Base-by-base conservation (phyloP, 306 rosid genomes). In the Rosa rugosa region DNA sequence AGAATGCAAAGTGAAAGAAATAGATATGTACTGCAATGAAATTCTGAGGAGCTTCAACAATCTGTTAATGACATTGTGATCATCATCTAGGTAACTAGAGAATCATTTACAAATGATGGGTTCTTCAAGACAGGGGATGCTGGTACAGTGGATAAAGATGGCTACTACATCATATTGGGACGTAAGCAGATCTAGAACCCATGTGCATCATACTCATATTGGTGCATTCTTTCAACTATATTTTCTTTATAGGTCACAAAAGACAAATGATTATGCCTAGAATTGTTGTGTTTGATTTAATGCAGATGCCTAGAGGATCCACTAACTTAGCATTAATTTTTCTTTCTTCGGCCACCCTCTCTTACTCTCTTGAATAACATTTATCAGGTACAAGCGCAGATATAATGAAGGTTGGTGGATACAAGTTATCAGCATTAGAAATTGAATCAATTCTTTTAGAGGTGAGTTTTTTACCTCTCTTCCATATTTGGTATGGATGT, bases 111-210 rank as follows among this genome's bases (percentile, higher is more conserved):
- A 47, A 89, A 89, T 57, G 97, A 85, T 54, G 97, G 96, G n/a
- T 95, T 86, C 85, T 95, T 91, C 85, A 95, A 84, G 85, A 92
- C 99, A n/a, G 99, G 99, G 77, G 98, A 95, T 83, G 89, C 99
- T 60, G 98, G 84, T 71, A 91, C 83, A 72, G 86, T 82, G 73
- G 97, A 95, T 75, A 84, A 86, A 75, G 96, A 92, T 86, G 98
- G 98, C 51, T 95, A 95, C 77, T 92, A 79, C 82, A 75, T 91
- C 84, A 95, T 92, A 84, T 73, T 92, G 81, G 98, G 97, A 87
- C 95, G 98, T 92, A 91, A 91, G 98, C 65, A 89, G 56, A 69
- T 77, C 73, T 65, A 23, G 71, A 79, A 45, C 73, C 80, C 78
- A 80, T 77, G 18, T 56, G 11, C 64, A 75, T 73, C 11, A 31